A percentile compares a stretch with the other conserved stretches of the same genome.
These are phyloP conservation scores for Senecio squalidus DNA, from an alignment of 140 eudicot species.

Conservation along the genomic window DNA sequence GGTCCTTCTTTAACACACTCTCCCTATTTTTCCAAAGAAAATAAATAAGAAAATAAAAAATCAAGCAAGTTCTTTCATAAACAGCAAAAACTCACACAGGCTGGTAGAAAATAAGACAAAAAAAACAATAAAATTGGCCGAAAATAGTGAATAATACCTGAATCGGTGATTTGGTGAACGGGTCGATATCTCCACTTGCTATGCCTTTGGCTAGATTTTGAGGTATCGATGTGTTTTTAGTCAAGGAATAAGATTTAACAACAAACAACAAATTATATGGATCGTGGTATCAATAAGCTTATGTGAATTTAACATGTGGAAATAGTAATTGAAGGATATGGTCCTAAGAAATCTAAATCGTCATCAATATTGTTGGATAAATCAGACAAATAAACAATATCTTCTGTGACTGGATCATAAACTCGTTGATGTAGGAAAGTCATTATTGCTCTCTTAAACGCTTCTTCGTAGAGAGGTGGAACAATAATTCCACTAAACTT, in stretches of 20 bases:
- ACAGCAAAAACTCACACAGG: neutral
- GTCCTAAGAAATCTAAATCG: constrained; percentile 87
- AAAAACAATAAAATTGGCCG: neutral
- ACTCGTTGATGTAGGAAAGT: constrained; percentile 96
- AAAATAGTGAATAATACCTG: no score
- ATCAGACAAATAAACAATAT: constrained; percentile 65
- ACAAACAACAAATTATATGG: neutral
- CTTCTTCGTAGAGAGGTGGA: constrained; percentile 71
- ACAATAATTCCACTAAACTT: constrained; percentile 54
- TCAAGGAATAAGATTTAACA: constrained; percentile 38
- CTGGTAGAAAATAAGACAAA: neutral
- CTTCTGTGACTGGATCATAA: constrained; percentile 65
- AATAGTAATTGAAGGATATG: constrained; percentile 69
- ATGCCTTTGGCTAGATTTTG: constrained; percentile 78
- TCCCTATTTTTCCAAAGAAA: constrained; percentile 45
- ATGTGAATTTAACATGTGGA: neutral
- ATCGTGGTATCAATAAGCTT: neutral
- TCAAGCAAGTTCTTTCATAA: neutral
- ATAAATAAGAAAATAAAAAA: neutral
- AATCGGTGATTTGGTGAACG: constrained; percentile 66
- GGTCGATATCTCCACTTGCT: constrained; percentile 84
- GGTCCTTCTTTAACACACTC: constrained; percentile 29
- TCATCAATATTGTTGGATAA: constrained; percentile 34
- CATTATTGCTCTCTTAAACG: constrained; percentile 72
- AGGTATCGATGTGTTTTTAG: constrained; percentile 53